A percentile compares a stretch with the other conserved stretches of the same genome.
phyloP scores from a whole-genome alignment of 2,329 filamentous ascomycete genomes.

The Fusarium incarnatum region DNA sequence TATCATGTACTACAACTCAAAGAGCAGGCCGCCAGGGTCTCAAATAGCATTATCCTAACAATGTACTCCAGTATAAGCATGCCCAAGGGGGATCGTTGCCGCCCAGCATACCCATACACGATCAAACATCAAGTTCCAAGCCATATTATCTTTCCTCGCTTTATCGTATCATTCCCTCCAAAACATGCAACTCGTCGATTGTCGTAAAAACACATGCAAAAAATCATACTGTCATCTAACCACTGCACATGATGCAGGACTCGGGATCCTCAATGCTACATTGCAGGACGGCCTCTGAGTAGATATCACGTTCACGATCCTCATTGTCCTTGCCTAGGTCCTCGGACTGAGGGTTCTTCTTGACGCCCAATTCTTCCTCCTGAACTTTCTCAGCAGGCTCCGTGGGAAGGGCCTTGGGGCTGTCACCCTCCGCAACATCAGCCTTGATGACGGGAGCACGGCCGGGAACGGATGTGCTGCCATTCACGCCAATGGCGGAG shows the following conservation, averaged over 20 bases:
- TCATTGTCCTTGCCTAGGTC: slow-evolving; percentile 78
- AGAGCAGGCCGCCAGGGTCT: slow-evolving; percentile 15
- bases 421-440: slow-evolving; percentile 80
- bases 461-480: slow-evolving; percentile 74
- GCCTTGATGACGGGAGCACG: slow-evolving; percentile 79
- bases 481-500: slow-evolving; percentile 65
- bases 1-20: slow-evolving; percentile 18
- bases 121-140: slow-evolving; percentile 33
- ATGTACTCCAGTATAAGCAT: slow-evolving; percentile 39
- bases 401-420: slow-evolving; percentile 80
- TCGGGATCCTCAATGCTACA: slow-evolving; percentile 99
- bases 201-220: slow-evolving; percentile 47
- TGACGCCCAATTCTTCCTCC: slow-evolving; percentile 70
- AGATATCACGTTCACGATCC: slow-evolving; percentile 89
- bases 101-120: slow-evolving; percentile 30
- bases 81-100: slow-evolving; percentile 26
- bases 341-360: slow-evolving; percentile 73
- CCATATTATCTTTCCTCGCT: slow-evolving; percentile 41
- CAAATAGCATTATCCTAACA: slow-evolving; percentile 25
- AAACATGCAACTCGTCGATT: slow-evolving; percentile 49
- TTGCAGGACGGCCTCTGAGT: slow-evolving; percentile 88
- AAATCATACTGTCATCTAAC: slow-evolving; percentile 62
- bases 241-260: slow-evolving; percentile 96
- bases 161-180: slow-evolving; percentile 38
- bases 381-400: slow-evolving; percentile 74